phyloP scores from a whole-genome alignment of 768 basidiomycete species.

The Tricholoma sp. region DNA sequence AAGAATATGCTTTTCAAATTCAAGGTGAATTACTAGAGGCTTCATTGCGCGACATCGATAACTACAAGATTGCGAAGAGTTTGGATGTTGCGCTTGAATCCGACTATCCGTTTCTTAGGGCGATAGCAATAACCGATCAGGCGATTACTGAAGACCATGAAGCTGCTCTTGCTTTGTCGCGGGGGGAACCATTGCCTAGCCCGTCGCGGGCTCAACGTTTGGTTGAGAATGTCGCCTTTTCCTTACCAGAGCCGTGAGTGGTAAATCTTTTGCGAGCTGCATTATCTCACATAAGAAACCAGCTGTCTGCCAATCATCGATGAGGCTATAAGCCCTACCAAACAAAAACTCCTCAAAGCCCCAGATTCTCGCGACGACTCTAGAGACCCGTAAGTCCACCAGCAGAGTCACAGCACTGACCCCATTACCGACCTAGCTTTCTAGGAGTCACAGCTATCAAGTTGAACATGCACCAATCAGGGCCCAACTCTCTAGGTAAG shows the following conservation, averaged over 20 bases:
- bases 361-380: too few species aligned
- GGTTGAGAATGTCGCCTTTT: conserved; percentile 9
- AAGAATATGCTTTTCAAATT: conserved; percentile 13
- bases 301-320: too few species aligned
- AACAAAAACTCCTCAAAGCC: too few species aligned
- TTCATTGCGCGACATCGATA: conserved; percentile 2
- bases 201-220: conserved; percentile 13
- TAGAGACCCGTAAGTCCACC: too few species aligned
- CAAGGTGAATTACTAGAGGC: conserved; percentile 10
- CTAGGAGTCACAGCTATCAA: too few species aligned
- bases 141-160: conserved; percentile 15
- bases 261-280: not conserved
- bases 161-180: conserved; percentile 10
- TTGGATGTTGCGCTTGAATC: conserved; percentile 12
- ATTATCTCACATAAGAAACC: not conserved
- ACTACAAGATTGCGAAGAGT: conserved; percentile 12
- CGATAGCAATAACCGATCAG: conserved; percentile 8
- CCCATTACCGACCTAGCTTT: too few species aligned
- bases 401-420: too few species aligned
- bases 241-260: conserved; percentile 6
- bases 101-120: conserved; percentile 9
- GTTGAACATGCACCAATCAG: too few species aligned
- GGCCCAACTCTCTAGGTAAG: too few species aligned
- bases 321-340: too few species aligned
- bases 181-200: conserved; percentile 7